phyloP scores from a whole-genome alignment of 2,329 filamentous ascomycete species.

The Diaporthe nobilis region DNA sequence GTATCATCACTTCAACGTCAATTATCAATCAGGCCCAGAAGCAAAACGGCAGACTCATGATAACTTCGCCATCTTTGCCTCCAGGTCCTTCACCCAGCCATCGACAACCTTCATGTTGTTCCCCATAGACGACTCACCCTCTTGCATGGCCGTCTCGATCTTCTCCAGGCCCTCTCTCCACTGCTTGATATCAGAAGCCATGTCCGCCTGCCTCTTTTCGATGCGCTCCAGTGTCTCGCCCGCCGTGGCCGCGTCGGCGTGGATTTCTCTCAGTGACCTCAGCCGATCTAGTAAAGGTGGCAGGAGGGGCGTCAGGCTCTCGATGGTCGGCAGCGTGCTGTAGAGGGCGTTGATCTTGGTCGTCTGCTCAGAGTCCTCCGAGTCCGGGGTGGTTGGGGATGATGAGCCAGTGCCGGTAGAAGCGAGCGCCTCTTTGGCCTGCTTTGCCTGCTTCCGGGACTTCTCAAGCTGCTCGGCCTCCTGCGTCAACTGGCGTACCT shows the following conservation, averaged over 20 bases:
- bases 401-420: conserved; percentile 52
- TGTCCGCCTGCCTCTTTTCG: conserved; percentile 84
- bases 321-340: conserved; percentile 88
- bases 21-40: conserved; percentile 40
- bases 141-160: conserved; percentile 70
- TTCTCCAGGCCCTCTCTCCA: conserved; percentile 44
- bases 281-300: conserved; percentile 89
- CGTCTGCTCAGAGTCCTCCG: conserved; percentile 77
- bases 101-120: conserved; percentile 89
- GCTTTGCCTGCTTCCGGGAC: conserved; percentile 72
- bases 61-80: conserved; percentile 78
- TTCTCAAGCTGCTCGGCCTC: conserved; percentile 82
- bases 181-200: conserved; percentile 79
- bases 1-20: conserved; percentile 53
- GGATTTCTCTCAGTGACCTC: conserved; percentile 85
- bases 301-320: conserved; percentile 85
- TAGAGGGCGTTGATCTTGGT: conserved; percentile 94
- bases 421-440: conserved; percentile 71
- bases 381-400: conserved; percentile 52
- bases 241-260: conserved; percentile 88
- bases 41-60: conserved; percentile 50
- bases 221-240: conserved; percentile 82
- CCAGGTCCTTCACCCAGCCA: conserved; percentile 89
- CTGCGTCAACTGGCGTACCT: conserved; percentile 77
- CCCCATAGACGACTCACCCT: conserved; percentile 78